Percentiles rank a stretch among this genome's conserved stretches.
Conservation (phyloP, 768 basidiomycete genomes). For the Mycena chlorophos region DNA sequence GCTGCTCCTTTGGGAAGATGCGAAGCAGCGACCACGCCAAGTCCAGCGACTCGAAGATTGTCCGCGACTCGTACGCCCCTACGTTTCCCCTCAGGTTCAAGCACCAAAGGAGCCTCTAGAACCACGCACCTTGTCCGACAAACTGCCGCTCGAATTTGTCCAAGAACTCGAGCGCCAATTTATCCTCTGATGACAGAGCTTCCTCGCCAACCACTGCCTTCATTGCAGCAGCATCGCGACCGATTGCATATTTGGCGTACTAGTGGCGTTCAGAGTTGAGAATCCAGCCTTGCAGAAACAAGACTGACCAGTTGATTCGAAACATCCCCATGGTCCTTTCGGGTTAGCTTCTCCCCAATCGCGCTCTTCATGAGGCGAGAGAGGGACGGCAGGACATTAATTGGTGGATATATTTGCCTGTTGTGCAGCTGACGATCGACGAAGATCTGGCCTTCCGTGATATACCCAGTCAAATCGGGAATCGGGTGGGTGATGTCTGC, state of each 20-base stretch:
- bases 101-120: constrained; percentile 8
- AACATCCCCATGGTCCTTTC: constrained; percentile 98
- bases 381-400: constrained; percentile 97
- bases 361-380: constrained; percentile 99
- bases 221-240: constrained; percentile 96
- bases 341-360: constrained; percentile 94
- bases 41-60: constrained; percentile 96
- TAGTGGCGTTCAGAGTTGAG: constrained; percentile 40
- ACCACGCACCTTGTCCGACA: constrained; percentile 83
- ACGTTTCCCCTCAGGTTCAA: constrained; percentile 15
- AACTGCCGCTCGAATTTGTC: constrained; percentile 98
- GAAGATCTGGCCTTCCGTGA: constrained; percentile 98
- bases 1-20: constrained; percentile 98
- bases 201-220: constrained; percentile 99
- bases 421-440: constrained; percentile 98
- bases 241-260: constrained; percentile 99
- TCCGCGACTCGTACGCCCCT: constrained; percentile 94
- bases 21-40: constrained; percentile 95
- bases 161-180: constrained; percentile 94
- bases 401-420: constrained; percentile 96
- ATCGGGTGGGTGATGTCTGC: constrained; percentile 99
- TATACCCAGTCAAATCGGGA: constrained; percentile 98
- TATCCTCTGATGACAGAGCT: constrained; percentile 91
- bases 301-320: constrained; percentile 87
- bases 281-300: constrained; percentile 21